Evolutionary conservation across 2,329 filamentous ascomycete genomes (phyloP).

Genomic region (Colletotrichum horii): DNA sequence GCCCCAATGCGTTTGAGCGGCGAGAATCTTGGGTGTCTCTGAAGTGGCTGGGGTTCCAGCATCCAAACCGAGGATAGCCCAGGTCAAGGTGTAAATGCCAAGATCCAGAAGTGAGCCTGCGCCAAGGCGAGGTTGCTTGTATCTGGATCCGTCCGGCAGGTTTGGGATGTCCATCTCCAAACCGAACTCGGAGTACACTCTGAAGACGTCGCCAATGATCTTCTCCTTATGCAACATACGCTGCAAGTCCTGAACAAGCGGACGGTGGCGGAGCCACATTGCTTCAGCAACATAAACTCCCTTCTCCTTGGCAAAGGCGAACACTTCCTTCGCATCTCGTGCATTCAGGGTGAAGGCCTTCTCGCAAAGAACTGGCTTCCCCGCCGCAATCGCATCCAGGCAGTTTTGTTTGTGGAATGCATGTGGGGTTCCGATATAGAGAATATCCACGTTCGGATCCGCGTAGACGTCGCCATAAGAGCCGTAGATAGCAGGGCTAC

Average conservation of each 20-base stretch:
- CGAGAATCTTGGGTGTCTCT: slow-evolving; percentile 37
- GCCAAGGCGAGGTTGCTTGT: slow-evolving; percentile 43
- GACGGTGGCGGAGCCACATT: slow-evolving; percentile 50
- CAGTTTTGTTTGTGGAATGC: slow-evolving; percentile 48
- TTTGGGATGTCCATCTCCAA: slow-evolving; percentile 38
- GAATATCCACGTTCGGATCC: slow-evolving; percentile 46
- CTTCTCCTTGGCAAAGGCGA: slow-evolving; percentile 40
- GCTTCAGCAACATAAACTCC: slow-evolving; percentile 51
- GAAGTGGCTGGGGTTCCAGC: background rate
- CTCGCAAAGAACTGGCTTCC: slow-evolving; percentile 51
- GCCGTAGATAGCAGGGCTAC: slow-evolving; percentile 38
- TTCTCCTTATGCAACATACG: slow-evolving; percentile 42
- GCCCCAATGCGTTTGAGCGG: slow-evolving; percentile 37
- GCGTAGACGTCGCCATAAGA: slow-evolving; percentile 44
- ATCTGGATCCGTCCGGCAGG: slow-evolving; percentile 33
- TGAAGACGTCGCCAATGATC: slow-evolving; percentile 41
- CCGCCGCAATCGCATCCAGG: slow-evolving; percentile 44
- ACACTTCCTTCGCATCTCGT: slow-evolving; percentile 41
- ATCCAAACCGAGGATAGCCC: slow-evolving; percentile 41
- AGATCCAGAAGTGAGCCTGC: slow-evolving; percentile 48
- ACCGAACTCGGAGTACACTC: slow-evolving; percentile 44
- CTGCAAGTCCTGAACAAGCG: slow-evolving; percentile 38
- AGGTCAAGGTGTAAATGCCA: slow-evolving; percentile 48
- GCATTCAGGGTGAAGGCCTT: slow-evolving; percentile 49
- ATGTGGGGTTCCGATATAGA: slow-evolving; percentile 52